Conservation (phyloP, 805 yeast genomes). For the Ogataea degrootiae region DNA sequence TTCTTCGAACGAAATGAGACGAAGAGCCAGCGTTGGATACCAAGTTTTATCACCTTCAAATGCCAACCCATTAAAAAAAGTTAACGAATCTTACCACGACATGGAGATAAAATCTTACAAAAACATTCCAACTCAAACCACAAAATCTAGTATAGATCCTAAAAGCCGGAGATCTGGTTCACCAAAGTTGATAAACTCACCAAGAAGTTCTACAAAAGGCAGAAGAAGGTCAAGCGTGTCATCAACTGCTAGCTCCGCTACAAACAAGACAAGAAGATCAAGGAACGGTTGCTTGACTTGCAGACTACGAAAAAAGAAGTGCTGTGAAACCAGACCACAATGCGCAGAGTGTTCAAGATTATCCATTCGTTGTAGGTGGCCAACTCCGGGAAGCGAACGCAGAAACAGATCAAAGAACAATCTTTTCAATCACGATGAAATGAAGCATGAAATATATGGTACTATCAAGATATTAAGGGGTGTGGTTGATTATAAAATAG, state of each 20-base stretch:
- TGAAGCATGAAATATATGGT: slow-evolving; percentile 52
- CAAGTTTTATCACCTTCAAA: background rate
- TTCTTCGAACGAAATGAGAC: background rate
- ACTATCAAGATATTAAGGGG: slow-evolving; percentile 60
- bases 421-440: slow-evolving; percentile 45
- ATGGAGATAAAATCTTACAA: background rate
- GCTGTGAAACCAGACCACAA: slow-evolving; percentile 65
- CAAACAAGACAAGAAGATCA: slow-evolving; percentile 42
- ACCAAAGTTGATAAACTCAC: background rate
- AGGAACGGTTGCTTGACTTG: slow-evolving; percentile 78
- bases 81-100: background rate
- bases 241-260: background rate
- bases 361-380: slow-evolving; percentile 66
- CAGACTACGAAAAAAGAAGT: slow-evolving; percentile 69
- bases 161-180: background rate
- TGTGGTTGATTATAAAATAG: slow-evolving; percentile 45
- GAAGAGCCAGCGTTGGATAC: background rate
- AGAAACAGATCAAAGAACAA: slow-evolving; percentile 48
- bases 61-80: background rate
- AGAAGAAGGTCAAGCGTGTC: background rate
- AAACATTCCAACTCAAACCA: background rate
- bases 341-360: slow-evolving; percentile 68
- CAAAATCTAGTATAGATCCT: too few species aligned
- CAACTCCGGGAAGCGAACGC: slow-evolving; percentile 63
- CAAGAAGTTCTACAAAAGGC: background rate